phyloP scores from a whole-genome alignment of 1,284 basidiomycete species.

The Puccinia polysora region DNA sequence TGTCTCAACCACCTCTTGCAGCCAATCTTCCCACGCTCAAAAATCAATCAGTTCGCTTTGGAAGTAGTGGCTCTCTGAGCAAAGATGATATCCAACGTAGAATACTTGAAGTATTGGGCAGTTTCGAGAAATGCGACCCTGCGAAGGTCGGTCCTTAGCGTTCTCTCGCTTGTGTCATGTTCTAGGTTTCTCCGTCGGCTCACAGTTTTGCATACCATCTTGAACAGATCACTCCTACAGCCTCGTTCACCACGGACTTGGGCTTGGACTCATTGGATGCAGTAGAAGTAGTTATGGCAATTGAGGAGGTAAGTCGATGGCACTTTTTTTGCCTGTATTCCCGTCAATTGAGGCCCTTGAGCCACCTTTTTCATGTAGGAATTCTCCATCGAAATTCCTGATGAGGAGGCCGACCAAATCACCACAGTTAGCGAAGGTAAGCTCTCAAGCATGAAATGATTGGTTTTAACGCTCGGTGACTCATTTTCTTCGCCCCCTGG shows the following conservation, averaged over 20 bases:
- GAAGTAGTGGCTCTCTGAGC: constrained; percentile 25
- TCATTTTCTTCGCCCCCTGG: background rate
- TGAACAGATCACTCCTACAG: constrained; percentile 65
- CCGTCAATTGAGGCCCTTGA: background rate
- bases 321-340: background rate
- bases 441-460: constrained; percentile 47
- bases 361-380: constrained; percentile 58
- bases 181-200: background rate
- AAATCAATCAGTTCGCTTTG: constrained; percentile 27
- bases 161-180: background rate
- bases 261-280: constrained; percentile 94
- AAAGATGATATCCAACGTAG: constrained; percentile 69
- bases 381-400: constrained; percentile 87
- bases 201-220: background rate
- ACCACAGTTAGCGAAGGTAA: constrained; percentile 86
- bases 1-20: constrained; percentile 2
- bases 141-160: constrained; percentile 63
- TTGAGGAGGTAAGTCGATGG: constrained; percentile 64
- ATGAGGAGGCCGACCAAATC: constrained; percentile 96
- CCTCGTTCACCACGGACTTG: constrained; percentile 81
- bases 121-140: constrained; percentile 88
- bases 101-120: constrained; percentile 81
- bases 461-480: background rate
- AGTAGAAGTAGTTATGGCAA: constrained; percentile 98
- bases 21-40: constrained; percentile 2